Percentiles rank a stretch among this genome's conserved stretches.
phyloP scores from a whole-genome alignment of 1,284 basidiomycete species.

The Hypsizygus ulmarius region DNA sequence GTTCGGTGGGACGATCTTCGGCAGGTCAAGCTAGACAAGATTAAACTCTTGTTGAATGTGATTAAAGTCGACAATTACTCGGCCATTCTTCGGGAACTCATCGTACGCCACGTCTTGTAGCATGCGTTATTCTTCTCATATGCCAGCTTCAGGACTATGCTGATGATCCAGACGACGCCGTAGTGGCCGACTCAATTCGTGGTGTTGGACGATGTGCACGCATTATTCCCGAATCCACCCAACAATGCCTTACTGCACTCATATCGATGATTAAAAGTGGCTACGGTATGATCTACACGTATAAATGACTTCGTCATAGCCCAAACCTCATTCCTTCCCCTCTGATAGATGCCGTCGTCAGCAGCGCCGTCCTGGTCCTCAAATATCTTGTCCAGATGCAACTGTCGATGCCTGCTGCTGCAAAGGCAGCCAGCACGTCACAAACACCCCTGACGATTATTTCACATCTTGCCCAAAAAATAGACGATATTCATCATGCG shows the following conservation, averaged over 20 bases:
- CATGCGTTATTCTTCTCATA: slow-evolving; percentile 1
- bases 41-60: slow-evolving; percentile 66
- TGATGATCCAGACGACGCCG: slow-evolving; percentile 65
- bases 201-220: slow-evolving; percentile 79
- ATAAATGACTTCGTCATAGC: neutral
- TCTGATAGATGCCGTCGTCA: slow-evolving; percentile 64
- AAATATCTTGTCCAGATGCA: slow-evolving; percentile 79
- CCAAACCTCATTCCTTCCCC: slow-evolving; percentile 1
- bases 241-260: slow-evolving; percentile 71
- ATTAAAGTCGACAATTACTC: slow-evolving; percentile 67
- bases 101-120: slow-evolving; percentile 47
- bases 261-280: slow-evolving; percentile 76
- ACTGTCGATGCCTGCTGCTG: slow-evolving; percentile 37
- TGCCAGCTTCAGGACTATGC: slow-evolving; percentile 61
- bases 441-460: slow-evolving; percentile 67
- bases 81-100: slow-evolving; percentile 75
- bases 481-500: slow-evolving; percentile 77
- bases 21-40: slow-evolving; percentile 70
- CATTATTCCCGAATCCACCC: slow-evolving; percentile 61
- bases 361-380: slow-evolving; percentile 78
- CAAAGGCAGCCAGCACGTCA: slow-evolving; percentile 29
- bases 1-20: slow-evolving; percentile 65
- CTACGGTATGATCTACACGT: slow-evolving; percentile 49
- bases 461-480: slow-evolving; percentile 65
- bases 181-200: slow-evolving; percentile 70